A percentile compares a stretch with the other conserved stretches of the same genome.
Conservation (phyloP, 1,284 basidiomycete species). For the Trichosporon faecale region DNA sequence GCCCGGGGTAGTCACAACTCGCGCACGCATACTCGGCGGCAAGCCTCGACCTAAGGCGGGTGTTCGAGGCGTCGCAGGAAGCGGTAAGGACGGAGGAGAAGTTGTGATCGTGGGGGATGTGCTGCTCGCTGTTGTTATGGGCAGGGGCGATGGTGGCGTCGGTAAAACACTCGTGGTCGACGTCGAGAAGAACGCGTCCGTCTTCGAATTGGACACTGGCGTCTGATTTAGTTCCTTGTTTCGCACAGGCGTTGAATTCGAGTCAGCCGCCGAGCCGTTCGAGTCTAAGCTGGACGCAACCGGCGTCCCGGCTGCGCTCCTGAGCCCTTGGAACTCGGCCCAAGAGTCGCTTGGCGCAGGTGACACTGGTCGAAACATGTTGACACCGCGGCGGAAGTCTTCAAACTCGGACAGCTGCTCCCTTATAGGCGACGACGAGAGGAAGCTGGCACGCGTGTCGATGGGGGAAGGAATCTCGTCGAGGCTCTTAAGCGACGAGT, state of each 20-base stretch:
- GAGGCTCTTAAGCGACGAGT: constrained; percentile 19
- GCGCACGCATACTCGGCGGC: constrained; percentile 15
- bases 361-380: constrained; percentile 4
- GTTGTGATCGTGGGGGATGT: neutral
- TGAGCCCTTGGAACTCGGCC: neutral
- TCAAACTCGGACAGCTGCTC: neutral
- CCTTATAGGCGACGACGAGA: neutral
- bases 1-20: constrained; percentile 20
- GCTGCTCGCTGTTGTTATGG: neutral
- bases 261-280: neutral
- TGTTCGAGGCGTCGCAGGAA: neutral
- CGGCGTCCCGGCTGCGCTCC: neutral
- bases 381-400: neutral
- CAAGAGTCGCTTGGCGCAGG: constrained; percentile 1
- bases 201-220: constrained; percentile 34
- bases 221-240: neutral
- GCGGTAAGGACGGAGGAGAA: neutral
- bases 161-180: constrained; percentile 6
- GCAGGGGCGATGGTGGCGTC: neutral
- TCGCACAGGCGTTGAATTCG: neutral
- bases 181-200: constrained; percentile 44
- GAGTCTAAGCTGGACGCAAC: neutral
- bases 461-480: constrained; percentile 20
- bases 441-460: neutral
- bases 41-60: constrained; percentile 3